phyloP scores from a whole-genome alignment of 306 rosid species.

The Canavalia ensiformis region DNA sequence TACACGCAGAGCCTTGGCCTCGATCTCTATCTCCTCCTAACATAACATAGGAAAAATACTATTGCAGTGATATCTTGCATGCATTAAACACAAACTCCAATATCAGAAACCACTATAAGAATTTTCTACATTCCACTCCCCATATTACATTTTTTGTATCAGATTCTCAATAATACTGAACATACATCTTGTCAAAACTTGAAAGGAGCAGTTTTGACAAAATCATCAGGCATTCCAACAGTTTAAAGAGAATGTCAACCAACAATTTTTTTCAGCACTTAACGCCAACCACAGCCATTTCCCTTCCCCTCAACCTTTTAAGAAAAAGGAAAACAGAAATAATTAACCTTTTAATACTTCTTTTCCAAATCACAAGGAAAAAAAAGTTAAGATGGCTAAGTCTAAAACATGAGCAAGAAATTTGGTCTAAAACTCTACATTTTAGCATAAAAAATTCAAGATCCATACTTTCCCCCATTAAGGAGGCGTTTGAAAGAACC shows the following conservation, averaged over 20 bases:
- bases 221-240: slow-evolving; percentile 3
- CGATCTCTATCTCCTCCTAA: slow-evolving; percentile 84
- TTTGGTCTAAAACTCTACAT: neutral
- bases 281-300: neutral
- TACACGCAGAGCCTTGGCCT: slow-evolving; percentile 66
- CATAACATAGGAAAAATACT: slow-evolving; percentile 13
- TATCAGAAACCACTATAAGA: slow-evolving; percentile 12
- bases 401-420: slow-evolving; percentile 5
- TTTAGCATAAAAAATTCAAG: slow-evolving; percentile 13
- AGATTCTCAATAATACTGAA: neutral
- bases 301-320: too few relatives aligned
- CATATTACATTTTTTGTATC: neutral
- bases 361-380: neutral
- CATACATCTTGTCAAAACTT: neutral
- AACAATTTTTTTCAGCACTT: slow-evolving; percentile 1
- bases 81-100: neutral
- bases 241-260: slow-evolving; percentile 22
- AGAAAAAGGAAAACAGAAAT: too few relatives aligned
- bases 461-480: neutral
- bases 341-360: neutral
- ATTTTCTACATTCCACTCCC: slow-evolving; percentile 24
- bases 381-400: neutral
- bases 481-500: too few relatives aligned
- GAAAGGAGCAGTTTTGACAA: neutral
- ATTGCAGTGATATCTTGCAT: neutral